Evolutionary conservation across 2,329 filamentous ascomycete species (phyloP).

Genomic region (Akanthomyces uredinophilus): DNA sequence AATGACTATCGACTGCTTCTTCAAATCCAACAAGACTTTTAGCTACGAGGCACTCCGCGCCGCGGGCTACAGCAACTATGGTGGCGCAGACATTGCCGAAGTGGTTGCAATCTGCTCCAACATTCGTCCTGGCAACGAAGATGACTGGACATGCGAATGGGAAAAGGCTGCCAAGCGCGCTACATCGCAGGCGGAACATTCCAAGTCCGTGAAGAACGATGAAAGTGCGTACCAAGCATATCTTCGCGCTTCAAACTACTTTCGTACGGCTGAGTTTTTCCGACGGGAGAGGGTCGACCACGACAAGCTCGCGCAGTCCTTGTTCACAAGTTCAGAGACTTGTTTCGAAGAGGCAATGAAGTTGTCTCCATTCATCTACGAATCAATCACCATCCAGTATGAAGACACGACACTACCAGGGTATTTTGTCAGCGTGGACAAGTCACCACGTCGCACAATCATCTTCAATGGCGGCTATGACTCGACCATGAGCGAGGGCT

Average conservation of each 20-base stretch:
- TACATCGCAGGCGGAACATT: not conserved
- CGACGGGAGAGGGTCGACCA: not conserved
- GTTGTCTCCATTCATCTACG: not conserved
- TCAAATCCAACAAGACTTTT: conserved; percentile 7
- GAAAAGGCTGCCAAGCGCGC: conserved; percentile 2
- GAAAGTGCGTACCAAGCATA: not conserved
- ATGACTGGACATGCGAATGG: conserved; percentile 3
- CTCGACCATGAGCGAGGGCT: conserved; percentile 6
- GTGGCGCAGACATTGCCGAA: conserved; percentile 8
- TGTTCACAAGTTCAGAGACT: not conserved
- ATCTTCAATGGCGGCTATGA: conserved; percentile 11
- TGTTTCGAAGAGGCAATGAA: conserved; percentile 5
- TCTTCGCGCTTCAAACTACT: conserved; percentile 9
- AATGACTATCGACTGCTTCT: conserved; percentile 7
- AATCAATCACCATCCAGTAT: not conserved
- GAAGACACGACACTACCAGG: conserved; percentile 5
- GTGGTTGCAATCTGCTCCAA: conserved; percentile 6
- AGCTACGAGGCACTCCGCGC: conserved; percentile 9
- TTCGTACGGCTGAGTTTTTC: conserved; percentile 8
- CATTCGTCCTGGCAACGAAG: conserved; percentile 6
- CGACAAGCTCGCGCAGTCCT: not conserved
- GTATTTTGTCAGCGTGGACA: conserved; percentile 1
- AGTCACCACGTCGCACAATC: not conserved
- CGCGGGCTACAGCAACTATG: conserved; percentile 10
- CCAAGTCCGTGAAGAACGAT: not conserved